Evolutionary conservation across 176 grass and related monocot genomes (phyloP).

Genomic region (Oryza nivara): DNA sequence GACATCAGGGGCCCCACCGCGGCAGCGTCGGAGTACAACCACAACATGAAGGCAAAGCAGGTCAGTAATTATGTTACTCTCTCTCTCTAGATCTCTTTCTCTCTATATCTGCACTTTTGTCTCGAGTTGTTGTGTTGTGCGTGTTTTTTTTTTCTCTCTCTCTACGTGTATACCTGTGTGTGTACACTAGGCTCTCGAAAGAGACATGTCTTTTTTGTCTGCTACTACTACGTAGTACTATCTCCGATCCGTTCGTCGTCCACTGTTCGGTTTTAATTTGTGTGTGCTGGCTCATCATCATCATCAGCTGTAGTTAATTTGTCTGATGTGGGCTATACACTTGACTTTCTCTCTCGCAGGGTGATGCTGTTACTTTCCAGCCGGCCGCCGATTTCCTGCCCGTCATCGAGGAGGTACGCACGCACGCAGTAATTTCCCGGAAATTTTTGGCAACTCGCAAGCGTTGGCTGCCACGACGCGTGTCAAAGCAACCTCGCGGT

Average conservation of each 20-base stretch:
- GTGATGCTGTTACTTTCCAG: conserved; percentile 65
- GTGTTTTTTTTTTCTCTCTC: neutral
- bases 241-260: neutral
- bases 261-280: neutral
- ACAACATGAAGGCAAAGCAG: conserved; percentile 43
- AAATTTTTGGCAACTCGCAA: neutral
- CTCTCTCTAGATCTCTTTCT: neutral
- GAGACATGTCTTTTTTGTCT: neutral
- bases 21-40: conserved; percentile 27
- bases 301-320: neutral
- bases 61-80: neutral
- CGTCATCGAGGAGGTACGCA: conserved; percentile 58
- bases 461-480: too few species aligned
- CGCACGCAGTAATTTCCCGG: neutral
- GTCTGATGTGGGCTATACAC: neutral
- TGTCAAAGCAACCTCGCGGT: too few species aligned
- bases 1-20: conserved; percentile 61
- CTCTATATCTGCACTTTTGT: neutral
- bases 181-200: neutral
- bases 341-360: conserved; percentile 36
- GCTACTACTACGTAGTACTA: neutral
- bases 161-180: neutral
- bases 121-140: neutral
- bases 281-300: neutral
- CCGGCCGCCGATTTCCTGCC: conserved; percentile 81